Base-by-base conservation (phyloP, 371 early-diverging fungal genomes). In the Smittium culicis region DNA sequence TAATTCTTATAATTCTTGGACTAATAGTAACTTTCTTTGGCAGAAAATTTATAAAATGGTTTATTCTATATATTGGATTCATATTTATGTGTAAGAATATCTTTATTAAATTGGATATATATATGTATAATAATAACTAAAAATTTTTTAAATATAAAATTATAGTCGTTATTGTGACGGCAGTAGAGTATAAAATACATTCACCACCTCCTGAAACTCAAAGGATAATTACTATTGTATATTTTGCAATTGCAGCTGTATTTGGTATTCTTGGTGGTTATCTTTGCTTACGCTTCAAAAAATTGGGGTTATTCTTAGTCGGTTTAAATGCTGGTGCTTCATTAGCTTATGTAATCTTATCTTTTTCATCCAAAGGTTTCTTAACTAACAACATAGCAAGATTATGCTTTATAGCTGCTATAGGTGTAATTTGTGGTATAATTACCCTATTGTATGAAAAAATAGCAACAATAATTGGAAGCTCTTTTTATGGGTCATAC, bases 401-500 rank as follows among this genome's bases (percentile, higher is more conserved):
- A 25, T 80, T 83, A 27, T 78, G 86, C 29, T 81, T 92, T 29
- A 72, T 93, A 29, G 79, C 77, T 3, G 82, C 80, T 1, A 54
- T 86, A 34, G 72, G 79, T 1, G 58, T 87, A 8, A 66, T 81
- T 5, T 81, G 81, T 54, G 82, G 83, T 66, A 27, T 86, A n/a
- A 14, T 82, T 1, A 80, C 82, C 1, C 74, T 83, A 20, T 79
- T 79, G 68, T 69, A 81, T 30, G 80, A 82, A 66, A 69, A 78
- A 14, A 79, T 80, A 5, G 68, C 81, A 24, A 80, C 85, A 59
- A 85, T 85, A 20, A 34, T 87, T 16, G 81, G 81, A 31, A 81
- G 90, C 0, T 73, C 86, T 1, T 69, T 89, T 27, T 78, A 82
- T 56, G 91, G 91, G 2, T 77, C 89, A 1, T 89, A 84, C 70